Base-by-base conservation (phyloP, 345 rosid genomes). In the Eucalyptus regnans region DNA sequence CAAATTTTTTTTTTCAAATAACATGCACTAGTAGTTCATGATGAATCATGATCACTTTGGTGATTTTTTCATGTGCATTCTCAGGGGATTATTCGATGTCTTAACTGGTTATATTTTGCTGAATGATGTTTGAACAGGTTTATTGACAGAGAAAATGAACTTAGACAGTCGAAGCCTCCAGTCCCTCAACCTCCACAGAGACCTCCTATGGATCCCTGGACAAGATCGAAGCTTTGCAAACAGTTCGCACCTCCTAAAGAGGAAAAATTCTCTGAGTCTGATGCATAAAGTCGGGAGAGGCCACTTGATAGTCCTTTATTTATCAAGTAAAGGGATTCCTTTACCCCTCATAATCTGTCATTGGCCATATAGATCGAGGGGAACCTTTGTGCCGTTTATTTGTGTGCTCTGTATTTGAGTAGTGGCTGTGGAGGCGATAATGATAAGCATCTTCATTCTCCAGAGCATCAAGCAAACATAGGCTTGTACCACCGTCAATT, bases 131-230 rank as follows among this genome's bases (percentile, higher is more conserved):
- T 87, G 89, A 87, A 54, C 95, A 96, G 98, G 94, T 97, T 97
- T 88, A 93, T 97, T 15, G 99, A 96, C 89, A 91, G 99, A 93
- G 97, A 96, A 90, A 96, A 97, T 50, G 99, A 97, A 91, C 96
- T 96, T 86, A 93, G 99, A 62, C 96, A 96, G 90, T 93, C 98
- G 46, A 97, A 96, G 91, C 95, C 97, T 46, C 94, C 97, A 11
- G 88, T 92, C 49, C 95, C 97, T 80, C 99, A 95, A 90, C 95
- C 94, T 8, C 96, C 94, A 43, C 97, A 92, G 68, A 94, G 95
- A 90, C 91, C 92, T 52, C 91, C 97, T 1, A 51, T 98, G 85
- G 98, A 98, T 91, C 99, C 98, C 14, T 98, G 99, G 98, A 93
- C 93, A 16, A 94, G 93, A 93, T 97, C 99, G 11, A 94, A 91